Evolutionary conservation across 2,329 filamentous ascomycete species (phyloP), one percentile per base, ranked within the genome.

Genomic region (Diplodia scrobiculata): DNA sequence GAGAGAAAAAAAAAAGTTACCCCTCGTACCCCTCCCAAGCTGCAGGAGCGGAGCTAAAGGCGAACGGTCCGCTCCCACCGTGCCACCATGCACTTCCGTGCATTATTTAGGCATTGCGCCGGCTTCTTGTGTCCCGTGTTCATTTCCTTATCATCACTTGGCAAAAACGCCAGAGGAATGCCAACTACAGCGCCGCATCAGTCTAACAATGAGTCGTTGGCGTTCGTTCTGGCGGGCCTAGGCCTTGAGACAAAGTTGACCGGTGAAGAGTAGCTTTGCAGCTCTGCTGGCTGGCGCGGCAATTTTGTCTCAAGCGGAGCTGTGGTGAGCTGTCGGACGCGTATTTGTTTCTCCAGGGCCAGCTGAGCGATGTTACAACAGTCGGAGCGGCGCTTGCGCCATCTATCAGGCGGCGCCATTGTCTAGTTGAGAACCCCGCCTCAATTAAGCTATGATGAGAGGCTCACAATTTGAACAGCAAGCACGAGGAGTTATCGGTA

Each of bases 311-410:
- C 41, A 62, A 62, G 58, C 58, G 41, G 41, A 19, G n/a, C 58
- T 27, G 25, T 10, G 1, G 14, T 11, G 9, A 25, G 21, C 25
- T 4, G 5, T 7, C 27, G 19, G 27, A 14, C 19, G 27, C 17
- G 51, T 25, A 6, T 17, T 7, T 32, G 29, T 58, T 34, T 10
- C 36, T 29, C 19, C 45, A 32, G 14, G 54, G 41, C 14, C 6
- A 21, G 41, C n/a, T 34, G 45, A 29, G 27, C 45, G 27, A 50
- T 19, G 19, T 62, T 29, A 3, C 55, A 62, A 45, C 58, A 62
- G 17, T 27, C 6, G 29, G 2, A 1, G 29, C 58, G 19, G 45
- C 41, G 17, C 6, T 48, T 62, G 27, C 58, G 58, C 45, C 27
- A 48, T 62, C 34, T 32, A 54, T 1, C 19, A 45, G 13, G 32